Base-by-base conservation (phyloP, 1,139 yeast genomes). In the Candida anutae region DNA sequence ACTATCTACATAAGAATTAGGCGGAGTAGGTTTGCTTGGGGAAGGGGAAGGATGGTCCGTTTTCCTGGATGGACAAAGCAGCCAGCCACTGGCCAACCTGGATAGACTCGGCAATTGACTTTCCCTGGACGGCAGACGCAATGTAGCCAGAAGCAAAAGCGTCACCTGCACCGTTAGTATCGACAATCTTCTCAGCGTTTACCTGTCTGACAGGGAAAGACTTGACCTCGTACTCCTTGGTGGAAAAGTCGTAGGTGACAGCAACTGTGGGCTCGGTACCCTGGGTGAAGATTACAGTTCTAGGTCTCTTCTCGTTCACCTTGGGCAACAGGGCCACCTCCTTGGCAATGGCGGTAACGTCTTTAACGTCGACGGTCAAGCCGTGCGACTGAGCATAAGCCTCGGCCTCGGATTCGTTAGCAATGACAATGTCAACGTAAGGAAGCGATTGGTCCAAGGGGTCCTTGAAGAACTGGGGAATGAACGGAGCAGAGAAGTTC, bases 81-180 rank as follows among this genome's bases (percentile, higher is more conserved):
- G 98, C 99, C 43, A 94, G 77, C 97, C 97, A 88, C 64, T 88
- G 97, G 43, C 98, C 99, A 58, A 79, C 74, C 46, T 81, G 85
- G 39, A 90, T 69, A 35, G 82, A 63, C 28, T 72, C 63, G 26
- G 66, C 63, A 34, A 87, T 53, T 19, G 70, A 43, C 58, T 81
- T 75, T 42, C 80, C 87, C 59, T 79, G 65, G 32, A 84, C 94
- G 43, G 88, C 63, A 36, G 88, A 93, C 36, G 95, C 95, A 43
- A 88, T 62, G 58, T 90, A 90, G 33, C 98, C 99, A 51, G 95
- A 94, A 35, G 97, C 98, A 53, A 90, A 90, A 15, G 98, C 97
- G 55, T 90, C 99, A 57, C 98, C 99, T 26, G 98, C 98, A 67
- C 98, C 98, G 62, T 90, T 90, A 53, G 97, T 84, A 64, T 90